Percentiles rank a stretch among this genome's conserved stretches.
Evolutionary conservation across 1,284 basidiomycete genomes (phyloP).

Genomic region (Fomitopsis pinicola): DNA sequence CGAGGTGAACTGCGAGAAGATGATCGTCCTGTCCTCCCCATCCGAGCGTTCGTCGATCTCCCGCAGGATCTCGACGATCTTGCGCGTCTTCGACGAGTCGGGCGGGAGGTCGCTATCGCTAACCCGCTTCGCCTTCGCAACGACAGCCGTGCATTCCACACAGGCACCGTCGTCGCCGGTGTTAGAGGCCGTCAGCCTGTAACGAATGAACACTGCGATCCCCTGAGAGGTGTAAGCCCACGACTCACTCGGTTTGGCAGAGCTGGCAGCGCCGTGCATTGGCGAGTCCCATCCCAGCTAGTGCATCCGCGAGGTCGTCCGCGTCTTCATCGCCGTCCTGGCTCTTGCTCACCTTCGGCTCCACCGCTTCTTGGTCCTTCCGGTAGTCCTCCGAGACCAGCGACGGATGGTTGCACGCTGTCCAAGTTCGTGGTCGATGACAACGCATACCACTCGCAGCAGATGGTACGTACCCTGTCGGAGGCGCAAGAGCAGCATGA

Average conservation of each 20-base stretch:
- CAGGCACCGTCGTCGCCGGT: slow-evolving; percentile 47
- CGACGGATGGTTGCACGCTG: slow-evolving; percentile 87
- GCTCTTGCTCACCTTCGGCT: slow-evolving; percentile 52
- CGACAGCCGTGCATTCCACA: slow-evolving; percentile 52
- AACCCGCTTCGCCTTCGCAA: slow-evolving; percentile 33
- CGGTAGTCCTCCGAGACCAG: slow-evolving; percentile 76
- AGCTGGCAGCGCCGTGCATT: slow-evolving; percentile 64
- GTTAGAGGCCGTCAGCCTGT: slow-evolving; percentile 37
- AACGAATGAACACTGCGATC: not conserved
- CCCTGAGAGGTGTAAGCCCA: not conserved
- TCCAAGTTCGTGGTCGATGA: not conserved
- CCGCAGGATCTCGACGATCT: slow-evolving; percentile 71
- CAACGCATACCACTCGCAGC: too few relatives aligned
- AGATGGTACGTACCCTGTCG: slow-evolving; percentile 67
- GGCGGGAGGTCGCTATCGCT: slow-evolving; percentile 42
- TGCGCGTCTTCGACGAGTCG: slow-evolving; percentile 85
- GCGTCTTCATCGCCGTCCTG: slow-evolving; percentile 50
- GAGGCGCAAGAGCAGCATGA: slow-evolving; percentile 81
- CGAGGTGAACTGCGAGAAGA: slow-evolving; percentile 86
- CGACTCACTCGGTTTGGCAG: slow-evolving; percentile 64
- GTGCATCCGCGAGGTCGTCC: slow-evolving; percentile 75
- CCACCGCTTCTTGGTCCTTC: slow-evolving; percentile 68
- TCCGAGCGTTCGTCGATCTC: slow-evolving; percentile 62
- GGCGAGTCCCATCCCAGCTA: slow-evolving; percentile 66
- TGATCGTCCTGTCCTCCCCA: slow-evolving; percentile 84